Base-by-base conservation (phyloP, 2,329 filamentous ascomycete genomes). In the Aspergillus bombycis region DNA sequence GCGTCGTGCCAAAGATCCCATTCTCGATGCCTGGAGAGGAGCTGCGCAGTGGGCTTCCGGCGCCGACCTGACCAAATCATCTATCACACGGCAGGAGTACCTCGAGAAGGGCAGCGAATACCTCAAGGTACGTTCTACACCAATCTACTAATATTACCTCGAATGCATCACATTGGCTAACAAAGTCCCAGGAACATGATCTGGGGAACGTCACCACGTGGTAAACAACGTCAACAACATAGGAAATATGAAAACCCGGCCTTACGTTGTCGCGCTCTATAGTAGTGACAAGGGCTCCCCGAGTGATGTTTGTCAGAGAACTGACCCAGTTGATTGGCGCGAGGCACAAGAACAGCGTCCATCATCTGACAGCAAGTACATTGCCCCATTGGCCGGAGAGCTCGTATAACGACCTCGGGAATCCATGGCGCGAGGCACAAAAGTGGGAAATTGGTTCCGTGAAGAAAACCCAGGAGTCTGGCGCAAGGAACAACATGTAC, bases 101-200 rank as follows among this genome's bases (percentile, higher is more conserved):
- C 78, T 87, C 70, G 95, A 99, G 83, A 97, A 96, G 83, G 95
- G 95, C 1, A 84, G 88, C 26, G 94, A 98, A 71, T 98, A 98
- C 81, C 86, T 98, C 76, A 97, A 96, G 88, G 93, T 80, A 72
- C 65, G 71, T 65, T 11, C 9, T 28, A 38, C 9, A 30, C 48
- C 48, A 36, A 54, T 30, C 19, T n/a, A 12, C 23, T 11, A 30
- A 19, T 60, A 23, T 3, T 60, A 26, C 12, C 12, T 56, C 38
- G 38, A 41, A 5, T 9, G 16, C n/a, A 30, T 34, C 28, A 48
- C 52, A 36, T n/a, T 58, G 41, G 58, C 58, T 71, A 63, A 71
- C 61, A 9, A 28, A 52, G 61, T 32, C 38, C 60, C 48, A 78
- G 75, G 77, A 78, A 67, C 77, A 78, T 61, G 76, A 78, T 63